A percentile compares a stretch with the other conserved stretches of the same genome.
These are phyloP conservation scores for Thyridium curvatum DNA, from an alignment of 2,329 filamentous ascomycete species.

Conservation along the genomic window DNA sequence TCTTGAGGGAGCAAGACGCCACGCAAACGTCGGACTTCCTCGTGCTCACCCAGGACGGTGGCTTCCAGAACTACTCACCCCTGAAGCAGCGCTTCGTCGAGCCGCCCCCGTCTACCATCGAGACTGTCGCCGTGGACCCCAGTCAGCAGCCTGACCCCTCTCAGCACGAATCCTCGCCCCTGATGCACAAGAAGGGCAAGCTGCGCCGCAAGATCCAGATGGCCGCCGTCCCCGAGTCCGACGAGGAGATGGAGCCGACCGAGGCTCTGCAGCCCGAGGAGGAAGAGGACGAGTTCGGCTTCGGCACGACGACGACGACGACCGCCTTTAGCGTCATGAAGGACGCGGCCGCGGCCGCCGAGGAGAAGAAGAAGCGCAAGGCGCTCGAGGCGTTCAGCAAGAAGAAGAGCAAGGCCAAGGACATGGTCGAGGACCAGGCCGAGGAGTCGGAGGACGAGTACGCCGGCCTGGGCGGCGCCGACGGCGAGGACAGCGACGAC, in stretches of 20 bases:
- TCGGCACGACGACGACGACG: slow-evolving; percentile 18
- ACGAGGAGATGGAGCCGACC: slow-evolving; percentile 27
- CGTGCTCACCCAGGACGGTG: slow-evolving; percentile 75
- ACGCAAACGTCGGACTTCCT: slow-evolving; percentile 65
- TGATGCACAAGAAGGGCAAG: slow-evolving; percentile 54
- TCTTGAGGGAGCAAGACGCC: slow-evolving; percentile 36
- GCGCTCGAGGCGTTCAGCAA: slow-evolving; percentile 61
- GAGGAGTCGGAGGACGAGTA: slow-evolving; percentile 99
- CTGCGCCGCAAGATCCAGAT: slow-evolving; percentile 32
- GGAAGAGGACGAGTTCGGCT: slow-evolving; percentile 26
- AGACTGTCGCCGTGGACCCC: slow-evolving; percentile 55
- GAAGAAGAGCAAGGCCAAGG: slow-evolving; percentile 80
- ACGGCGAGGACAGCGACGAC: slow-evolving; percentile 78
- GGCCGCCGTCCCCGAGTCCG: slow-evolving; percentile 15
- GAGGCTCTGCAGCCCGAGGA: slow-evolving; percentile 24
- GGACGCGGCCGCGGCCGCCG: slow-evolving; percentile 45
- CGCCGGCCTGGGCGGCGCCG: slow-evolving; percentile 82
- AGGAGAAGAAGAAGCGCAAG: slow-evolving; percentile 44
- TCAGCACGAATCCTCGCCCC: slow-evolving; percentile 53
- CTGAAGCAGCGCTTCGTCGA: slow-evolving; percentile 61
- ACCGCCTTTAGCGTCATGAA: slow-evolving; percentile 66
- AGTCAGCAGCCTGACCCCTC: slow-evolving; percentile 25
- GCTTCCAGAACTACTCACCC: slow-evolving; percentile 68
- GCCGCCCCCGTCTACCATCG: slow-evolving; percentile 60
- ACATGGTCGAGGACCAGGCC: slow-evolving; percentile 86